Conservation (phyloP, 495 filamentous ascomycete genomes). For the Daldinia concentrica region DNA sequence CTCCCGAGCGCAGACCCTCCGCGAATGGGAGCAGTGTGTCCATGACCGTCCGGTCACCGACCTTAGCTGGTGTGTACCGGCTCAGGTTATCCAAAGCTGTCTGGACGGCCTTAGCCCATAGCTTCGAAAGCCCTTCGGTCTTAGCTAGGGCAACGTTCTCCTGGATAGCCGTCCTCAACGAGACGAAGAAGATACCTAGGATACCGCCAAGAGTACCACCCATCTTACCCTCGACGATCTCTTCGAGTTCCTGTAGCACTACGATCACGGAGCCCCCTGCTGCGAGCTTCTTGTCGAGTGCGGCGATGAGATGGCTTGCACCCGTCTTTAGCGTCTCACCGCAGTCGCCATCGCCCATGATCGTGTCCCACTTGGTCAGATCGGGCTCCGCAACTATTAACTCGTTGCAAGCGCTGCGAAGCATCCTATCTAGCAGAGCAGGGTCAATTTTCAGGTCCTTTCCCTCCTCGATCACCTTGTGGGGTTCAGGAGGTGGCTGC, state of each 20-base stretch:
- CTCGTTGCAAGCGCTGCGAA: constrained; percentile 60
- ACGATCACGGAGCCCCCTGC: constrained; percentile 59
- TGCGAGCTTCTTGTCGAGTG: constrained; percentile 49
- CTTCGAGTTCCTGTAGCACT: constrained; percentile 62
- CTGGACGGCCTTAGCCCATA: constrained; percentile 53
- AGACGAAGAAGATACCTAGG: constrained; percentile 67
- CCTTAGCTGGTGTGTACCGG: constrained; percentile 59
- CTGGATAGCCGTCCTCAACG: constrained; percentile 59
- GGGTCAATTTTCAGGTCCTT: constrained; percentile 56
- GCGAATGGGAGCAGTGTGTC: constrained; percentile 67
- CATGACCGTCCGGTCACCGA: constrained; percentile 64
- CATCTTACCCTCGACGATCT: constrained; percentile 66
- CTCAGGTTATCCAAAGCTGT: constrained; percentile 55
- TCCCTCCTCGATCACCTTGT: constrained; percentile 47
- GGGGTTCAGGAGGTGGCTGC: constrained; percentile 47
- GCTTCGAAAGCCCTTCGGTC: constrained; percentile 40
- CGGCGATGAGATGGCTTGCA: constrained; percentile 53
- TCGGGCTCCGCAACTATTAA: constrained; percentile 65
- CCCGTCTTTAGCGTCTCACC: constrained; percentile 66
- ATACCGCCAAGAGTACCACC: constrained; percentile 70
- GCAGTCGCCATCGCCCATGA: constrained; percentile 74
- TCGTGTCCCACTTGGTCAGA: constrained; percentile 68
- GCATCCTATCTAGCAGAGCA: constrained; percentile 56
- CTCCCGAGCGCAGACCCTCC: constrained; percentile 55
- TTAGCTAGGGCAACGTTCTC: constrained; percentile 49